Base-by-base conservation (phyloP, 2,329 filamentous ascomycete genomes). In the Verticillium alfalfae region DNA sequence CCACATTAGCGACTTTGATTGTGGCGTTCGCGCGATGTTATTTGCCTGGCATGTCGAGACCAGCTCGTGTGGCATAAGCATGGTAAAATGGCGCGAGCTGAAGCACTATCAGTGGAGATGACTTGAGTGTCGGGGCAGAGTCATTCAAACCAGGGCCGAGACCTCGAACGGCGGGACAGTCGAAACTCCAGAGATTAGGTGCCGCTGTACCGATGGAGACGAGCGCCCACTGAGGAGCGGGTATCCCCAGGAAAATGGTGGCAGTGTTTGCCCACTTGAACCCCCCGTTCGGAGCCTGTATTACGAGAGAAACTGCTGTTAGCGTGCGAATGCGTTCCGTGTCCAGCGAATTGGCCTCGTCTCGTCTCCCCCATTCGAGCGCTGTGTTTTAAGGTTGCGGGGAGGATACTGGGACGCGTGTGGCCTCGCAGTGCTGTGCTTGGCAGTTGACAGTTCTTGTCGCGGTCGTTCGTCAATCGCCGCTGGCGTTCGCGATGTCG, bases 361-460 rank as follows among this genome's bases (percentile, higher is more conserved):
- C 55, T 31, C 15, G 22, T 18, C 55, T 39, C 34, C 55, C 13
- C 34, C 55, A 13, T 16, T 49, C 45, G 45, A 49, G n/a, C 45
- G 45, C 45, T 49, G 45, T 22, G 45, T 49, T 37, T 57, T 57
- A 57, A 57, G 55, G 55, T 57, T 57, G 55, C 55, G 55, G 55
- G 55, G 55, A 34, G 38, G 22, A 31, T 2, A 37, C 45, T 49
- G 45, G 45, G 45, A 49, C 45, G 18, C 45, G n/a, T 10, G 8
- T 49, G 45, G 7, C 18, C 45, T 22, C 18, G 45, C 22, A 49
- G 22, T 49, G 45, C 45, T 22, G 45, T 49, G 45, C 45, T 26
- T 49, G n/a, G n/a, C 22, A 18, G 45, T 49, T 12, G 3, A 13
- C 45, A 18, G 3, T 8, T 49, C 45, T 12, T 26, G 13, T 13